Percentiles rank a stretch among this genome's conserved stretches.
Conservation (phyloP, 768 basidiomycete species). For the Chalciporus sphaerocephalus region DNA sequence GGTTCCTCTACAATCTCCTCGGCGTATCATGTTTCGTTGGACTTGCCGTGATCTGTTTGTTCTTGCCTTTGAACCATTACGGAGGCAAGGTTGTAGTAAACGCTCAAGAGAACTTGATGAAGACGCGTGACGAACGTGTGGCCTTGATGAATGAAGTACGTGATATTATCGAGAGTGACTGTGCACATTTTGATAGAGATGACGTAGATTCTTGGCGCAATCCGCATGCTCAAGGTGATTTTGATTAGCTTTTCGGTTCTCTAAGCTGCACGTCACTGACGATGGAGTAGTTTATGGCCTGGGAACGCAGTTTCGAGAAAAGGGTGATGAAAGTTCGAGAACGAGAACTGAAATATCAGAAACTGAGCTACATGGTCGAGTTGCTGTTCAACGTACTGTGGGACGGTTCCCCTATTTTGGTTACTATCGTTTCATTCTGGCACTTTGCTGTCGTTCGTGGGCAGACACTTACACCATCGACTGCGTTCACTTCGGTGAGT, state of each 20-base stretch:
- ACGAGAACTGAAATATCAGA: conserved; percentile 80
- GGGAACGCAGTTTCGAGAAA: conserved; percentile 87
- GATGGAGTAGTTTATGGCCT: conserved; percentile 75
- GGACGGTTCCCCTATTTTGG: conserved; percentile 50
- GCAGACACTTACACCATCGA: conserved; percentile 71
- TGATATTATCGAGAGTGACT: neutral
- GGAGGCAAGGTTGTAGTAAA: conserved; percentile 75
- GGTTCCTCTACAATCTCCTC: conserved; percentile 74
- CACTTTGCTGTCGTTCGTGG: conserved; percentile 70
- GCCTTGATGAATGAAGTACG: conserved; percentile 82
- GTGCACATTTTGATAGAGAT: neutral
- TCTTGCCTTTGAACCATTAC: conserved; percentile 77
- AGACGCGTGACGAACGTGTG: conserved; percentile 85
- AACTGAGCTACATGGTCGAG: conserved; percentile 84
- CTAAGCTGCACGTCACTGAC: neutral
- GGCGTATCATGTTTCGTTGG: conserved; percentile 78
- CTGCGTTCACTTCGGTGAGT: conserved; percentile 71
- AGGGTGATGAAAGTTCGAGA: conserved; percentile 68
- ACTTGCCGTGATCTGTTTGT: conserved; percentile 66
- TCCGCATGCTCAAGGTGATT: conserved; percentile 80
- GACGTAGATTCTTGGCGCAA: conserved; percentile 68
- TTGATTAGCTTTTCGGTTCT: neutral
- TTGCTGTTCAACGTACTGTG: conserved; percentile 56
- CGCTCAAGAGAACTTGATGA: conserved; percentile 86
- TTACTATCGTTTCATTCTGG: conserved; percentile 61